These are phyloP conservation scores for Coniferiporia sulphurascens DNA, from an alignment of 1,284 basidiomycete species.

Conservation along the genomic window DNA sequence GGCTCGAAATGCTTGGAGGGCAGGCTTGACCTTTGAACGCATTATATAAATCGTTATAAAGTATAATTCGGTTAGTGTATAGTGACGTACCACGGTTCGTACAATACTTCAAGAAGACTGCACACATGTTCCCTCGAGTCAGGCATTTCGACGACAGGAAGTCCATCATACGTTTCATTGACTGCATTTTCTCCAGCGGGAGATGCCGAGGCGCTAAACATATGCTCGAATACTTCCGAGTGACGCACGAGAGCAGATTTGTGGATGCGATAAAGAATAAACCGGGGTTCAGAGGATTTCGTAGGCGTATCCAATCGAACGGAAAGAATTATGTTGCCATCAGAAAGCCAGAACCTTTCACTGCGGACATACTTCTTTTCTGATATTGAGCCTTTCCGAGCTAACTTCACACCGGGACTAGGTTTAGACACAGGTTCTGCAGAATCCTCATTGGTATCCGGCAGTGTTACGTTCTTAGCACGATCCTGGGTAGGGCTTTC, in stretches of 20 bases:
- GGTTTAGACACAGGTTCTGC: background rate
- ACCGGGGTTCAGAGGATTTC: background rate
- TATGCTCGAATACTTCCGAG: background rate
- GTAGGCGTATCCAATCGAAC: background rate
- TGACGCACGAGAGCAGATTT: constrained; percentile 5
- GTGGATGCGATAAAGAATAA: constrained; percentile 1
- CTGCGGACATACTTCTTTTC: background rate
- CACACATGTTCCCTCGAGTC: background rate
- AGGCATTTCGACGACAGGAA: constrained; percentile 2
- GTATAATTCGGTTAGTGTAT: background rate
- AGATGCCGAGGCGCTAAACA: background rate
- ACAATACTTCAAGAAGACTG: constrained; percentile 2
- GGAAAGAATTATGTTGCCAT: constrained; percentile 3
- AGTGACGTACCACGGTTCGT: constrained; percentile 2
- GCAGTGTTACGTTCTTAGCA: background rate
- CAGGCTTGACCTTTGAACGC: background rate
- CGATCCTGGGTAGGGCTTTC: background rate
- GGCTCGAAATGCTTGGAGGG: constrained; percentile 4
- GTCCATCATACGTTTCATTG: constrained; percentile 5
- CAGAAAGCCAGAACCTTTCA: background rate
- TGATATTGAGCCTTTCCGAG: background rate
- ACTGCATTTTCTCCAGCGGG: background rate
- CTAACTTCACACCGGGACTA: background rate
- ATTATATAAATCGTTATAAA: background rate
- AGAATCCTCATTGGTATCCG: background rate